Evolutionary conservation across 2,329 filamentous ascomycete genomes (phyloP).

Genomic region (Ascochyta rabiei): DNA sequence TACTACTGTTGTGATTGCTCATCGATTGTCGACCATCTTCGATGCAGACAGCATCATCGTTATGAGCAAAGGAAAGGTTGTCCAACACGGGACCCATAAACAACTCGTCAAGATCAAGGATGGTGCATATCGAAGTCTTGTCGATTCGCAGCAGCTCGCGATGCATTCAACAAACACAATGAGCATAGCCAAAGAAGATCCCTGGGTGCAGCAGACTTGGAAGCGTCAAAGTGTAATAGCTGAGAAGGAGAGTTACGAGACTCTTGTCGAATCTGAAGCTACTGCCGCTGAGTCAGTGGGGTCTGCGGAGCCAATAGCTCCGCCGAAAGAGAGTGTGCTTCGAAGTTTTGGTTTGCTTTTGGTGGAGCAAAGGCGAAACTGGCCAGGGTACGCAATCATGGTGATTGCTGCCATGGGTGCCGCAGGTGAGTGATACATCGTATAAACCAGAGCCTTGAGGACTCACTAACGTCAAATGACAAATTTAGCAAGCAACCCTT

Average conservation of each 20-base stretch:
- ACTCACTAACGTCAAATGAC: not conserved
- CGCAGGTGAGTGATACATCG: conserved; percentile 20
- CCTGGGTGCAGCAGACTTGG: conserved; percentile 3
- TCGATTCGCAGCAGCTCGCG: conserved; percentile 74
- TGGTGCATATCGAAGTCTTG: conserved; percentile 69
- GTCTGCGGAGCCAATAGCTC: not conserved
- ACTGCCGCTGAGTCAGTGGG: conserved; percentile 45
- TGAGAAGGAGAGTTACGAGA: conserved; percentile 21
- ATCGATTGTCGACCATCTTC: conserved; percentile 89
- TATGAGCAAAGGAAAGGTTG: conserved; percentile 69
- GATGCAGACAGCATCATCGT: conserved; percentile 78
- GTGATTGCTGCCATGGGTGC: conserved; percentile 28
- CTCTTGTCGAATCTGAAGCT: conserved; percentile 14
- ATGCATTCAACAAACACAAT: conserved; percentile 58
- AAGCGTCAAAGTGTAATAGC: conserved; percentile 45
- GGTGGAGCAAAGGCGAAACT: conserved; percentile 27
- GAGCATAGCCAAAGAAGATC: not conserved
- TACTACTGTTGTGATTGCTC: conserved; percentile 93
- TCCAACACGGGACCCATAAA: conserved; percentile 76
- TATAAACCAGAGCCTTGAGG: not conserved
- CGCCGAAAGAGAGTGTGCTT: not conserved
- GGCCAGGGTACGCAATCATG: conserved; percentile 20
- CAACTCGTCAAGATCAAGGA: conserved; percentile 64
- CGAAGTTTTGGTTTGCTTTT: conserved; percentile 20
- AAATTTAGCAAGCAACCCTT: conserved; percentile 23